Base-by-base conservation (phyloP, 2,329 filamentous ascomycete species). In the Colletotrichum truncatum region DNA sequence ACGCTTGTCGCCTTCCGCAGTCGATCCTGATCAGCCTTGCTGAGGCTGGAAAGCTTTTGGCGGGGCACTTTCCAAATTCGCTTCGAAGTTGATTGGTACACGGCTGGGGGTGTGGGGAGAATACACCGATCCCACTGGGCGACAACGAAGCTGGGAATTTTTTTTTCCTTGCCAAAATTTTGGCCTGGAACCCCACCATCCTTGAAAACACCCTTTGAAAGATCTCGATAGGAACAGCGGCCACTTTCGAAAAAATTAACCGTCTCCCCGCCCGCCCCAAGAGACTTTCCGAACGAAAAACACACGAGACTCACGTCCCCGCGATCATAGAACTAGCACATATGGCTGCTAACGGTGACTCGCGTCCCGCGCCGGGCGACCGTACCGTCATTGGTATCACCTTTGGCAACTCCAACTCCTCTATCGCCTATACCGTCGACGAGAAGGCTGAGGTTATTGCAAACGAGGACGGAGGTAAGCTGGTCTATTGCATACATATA, bases 371-470 rank as follows among this genome's bases (percentile, higher is more conserved):
- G 80, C 87, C 88, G 54, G 81, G 80, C 72, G 84, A 89, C 72
- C 85, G 88, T 73, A 84, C 86, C 74, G 93, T 91, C 77, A 98
- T 99, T 81, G 96, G 96, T 78, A 94, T 99, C 77, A 92, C 94
- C 71, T 98, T 98, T 85, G 96, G 96, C 82, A 99, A 98, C 85
- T 94, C 94, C 68, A 97, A 97, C 89, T 97, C 93, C 84, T 98
- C 94, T 67, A 98, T 99, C 82, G 95, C 95, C 73, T 94, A 90
- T 78, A 97, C 94, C 48, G 88, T 91, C 68, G 95, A 98, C 75
- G 95, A 97, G 81, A 97, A 97, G 85, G 91, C 94, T 70, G 93
- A 98, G 79, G 95, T 99, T 69, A 98, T 99, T 82, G 96, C 96
- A 76, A 98, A 99, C 82, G 96, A 98, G 84, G 96, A 98, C 77